Conservation (phyloP, 805 yeast species). For the Yarrowia keelungensis region DNA sequence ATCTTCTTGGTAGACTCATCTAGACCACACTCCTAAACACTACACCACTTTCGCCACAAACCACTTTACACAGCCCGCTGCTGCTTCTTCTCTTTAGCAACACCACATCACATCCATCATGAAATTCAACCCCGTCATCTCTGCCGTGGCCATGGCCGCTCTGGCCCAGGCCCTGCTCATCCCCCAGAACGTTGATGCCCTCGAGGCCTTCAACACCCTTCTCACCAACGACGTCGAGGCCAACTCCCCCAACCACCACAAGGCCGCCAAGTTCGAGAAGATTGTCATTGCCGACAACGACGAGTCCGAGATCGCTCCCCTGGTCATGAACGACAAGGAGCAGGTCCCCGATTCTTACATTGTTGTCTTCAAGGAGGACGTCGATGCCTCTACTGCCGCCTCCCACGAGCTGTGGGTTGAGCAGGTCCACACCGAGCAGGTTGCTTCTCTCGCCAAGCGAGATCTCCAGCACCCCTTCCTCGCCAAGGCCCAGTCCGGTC, state of each 20-base stretch:
- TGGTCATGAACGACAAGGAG: slow-evolving; percentile 54
- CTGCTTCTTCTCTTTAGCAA: slow-evolving; percentile 15
- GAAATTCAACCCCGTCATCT: slow-evolving; percentile 43
- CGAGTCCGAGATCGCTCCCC: slow-evolving; percentile 52
- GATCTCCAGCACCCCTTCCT: slow-evolving; percentile 48
- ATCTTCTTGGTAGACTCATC: slow-evolving; percentile 29
- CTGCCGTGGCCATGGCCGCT: slow-evolving; percentile 47
- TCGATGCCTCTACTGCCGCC: slow-evolving; percentile 59
- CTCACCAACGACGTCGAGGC: slow-evolving; percentile 40
- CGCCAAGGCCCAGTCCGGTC: slow-evolving; percentile 42
- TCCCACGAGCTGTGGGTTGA: slow-evolving; percentile 75
- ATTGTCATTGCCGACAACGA: slow-evolving; percentile 42
- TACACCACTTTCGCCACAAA: slow-evolving; percentile 16
- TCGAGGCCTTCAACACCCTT: slow-evolving; percentile 50
- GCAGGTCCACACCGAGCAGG: slow-evolving; percentile 48
- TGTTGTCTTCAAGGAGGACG: slow-evolving; percentile 76
- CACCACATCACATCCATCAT: slow-evolving; percentile 39
- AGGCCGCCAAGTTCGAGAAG: slow-evolving; percentile 39
- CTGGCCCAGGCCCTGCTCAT: slow-evolving; percentile 64
- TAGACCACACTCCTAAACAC: slow-evolving; percentile 12
- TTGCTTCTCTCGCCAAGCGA: slow-evolving; percentile 51
- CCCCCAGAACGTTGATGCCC: slow-evolving; percentile 59
- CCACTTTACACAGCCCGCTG: slow-evolving; percentile 24
- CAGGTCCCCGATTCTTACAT: slow-evolving; percentile 61
- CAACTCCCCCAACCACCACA: slow-evolving; percentile 42